Conservation (phyloP, 345 rosid genomes). For the Syzygium aqueum region DNA sequence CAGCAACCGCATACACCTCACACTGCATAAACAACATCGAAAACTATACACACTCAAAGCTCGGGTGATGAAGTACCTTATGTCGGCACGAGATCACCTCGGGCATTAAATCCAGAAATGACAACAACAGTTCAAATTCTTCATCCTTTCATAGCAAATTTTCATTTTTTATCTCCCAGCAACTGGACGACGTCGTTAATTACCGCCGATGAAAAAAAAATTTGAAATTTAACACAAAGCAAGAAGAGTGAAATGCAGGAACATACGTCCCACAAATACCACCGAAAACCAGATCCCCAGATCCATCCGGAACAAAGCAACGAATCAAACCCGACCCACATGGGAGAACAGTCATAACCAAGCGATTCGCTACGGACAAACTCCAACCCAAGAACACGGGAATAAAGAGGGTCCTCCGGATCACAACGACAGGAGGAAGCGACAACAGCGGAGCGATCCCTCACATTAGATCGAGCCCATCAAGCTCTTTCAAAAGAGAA, state of each 20-base stretch:
- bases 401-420: background rate
- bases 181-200: background rate
- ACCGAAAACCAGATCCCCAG: background rate
- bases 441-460: background rate
- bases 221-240: background rate
- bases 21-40: background rate
- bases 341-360: background rate
- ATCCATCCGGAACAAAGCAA: background rate
- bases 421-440: background rate
- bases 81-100: background rate
- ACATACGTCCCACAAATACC: background rate
- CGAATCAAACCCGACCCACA: background rate
- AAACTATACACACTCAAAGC: background rate
- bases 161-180: background rate
- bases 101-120: background rate
- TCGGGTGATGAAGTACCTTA: background rate
- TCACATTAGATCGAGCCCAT: background rate
- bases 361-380: background rate
- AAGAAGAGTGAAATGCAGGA: background rate
- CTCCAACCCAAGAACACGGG: background rate
- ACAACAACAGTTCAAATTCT: background rate
- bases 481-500: too few species aligned
- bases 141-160: background rate
- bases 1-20: background rate
- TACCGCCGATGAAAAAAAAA: background rate